Percentiles rank a stretch among this genome's conserved stretches.
phyloP scores from a whole-genome alignment of 768 basidiomycete genomes.

The Tylopilus vinaceipallidus region DNA sequence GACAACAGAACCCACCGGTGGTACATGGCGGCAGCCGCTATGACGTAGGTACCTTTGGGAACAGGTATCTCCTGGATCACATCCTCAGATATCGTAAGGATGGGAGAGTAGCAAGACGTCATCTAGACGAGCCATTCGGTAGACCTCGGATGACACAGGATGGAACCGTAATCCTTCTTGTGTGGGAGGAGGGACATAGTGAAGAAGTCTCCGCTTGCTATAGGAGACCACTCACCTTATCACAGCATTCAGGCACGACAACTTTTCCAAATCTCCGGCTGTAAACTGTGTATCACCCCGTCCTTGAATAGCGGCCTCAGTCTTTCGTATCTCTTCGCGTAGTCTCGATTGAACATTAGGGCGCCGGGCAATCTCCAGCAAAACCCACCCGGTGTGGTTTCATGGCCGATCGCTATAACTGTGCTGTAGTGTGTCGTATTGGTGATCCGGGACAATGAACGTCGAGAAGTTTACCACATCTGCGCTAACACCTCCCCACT shows the following conservation, averaged over 20 bases:
- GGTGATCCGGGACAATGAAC: neutral
- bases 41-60: constrained; percentile 47
- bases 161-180: constrained; percentile 47
- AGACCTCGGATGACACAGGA: constrained; percentile 47
- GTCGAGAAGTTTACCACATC: constrained; percentile 11
- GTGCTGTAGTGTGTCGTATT: constrained; percentile 31
- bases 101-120: constrained; percentile 60
- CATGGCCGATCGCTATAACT: constrained; percentile 49
- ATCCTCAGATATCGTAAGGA: constrained; percentile 44
- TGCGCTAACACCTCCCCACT: constrained; percentile 12
- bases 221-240: constrained; percentile 26
- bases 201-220: too few relatives aligned
- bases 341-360: constrained; percentile 57
- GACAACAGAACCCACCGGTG: constrained; percentile 41
- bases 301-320: neutral
- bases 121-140: constrained; percentile 48
- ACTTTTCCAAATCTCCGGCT: constrained; percentile 43
- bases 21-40: constrained; percentile 52
- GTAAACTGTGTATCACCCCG: constrained; percentile 1
- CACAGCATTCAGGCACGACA: constrained; percentile 43
- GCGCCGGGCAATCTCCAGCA: constrained; percentile 58
- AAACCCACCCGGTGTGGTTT: constrained; percentile 61
- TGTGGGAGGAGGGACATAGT: neutral
- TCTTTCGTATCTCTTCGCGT: constrained; percentile 34
- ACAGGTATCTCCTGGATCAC: constrained; percentile 43